These are phyloP conservation scores for Cladosporium velox DNA, from an alignment of 2,329 filamentous ascomycete genomes.

Conservation along the genomic window DNA sequence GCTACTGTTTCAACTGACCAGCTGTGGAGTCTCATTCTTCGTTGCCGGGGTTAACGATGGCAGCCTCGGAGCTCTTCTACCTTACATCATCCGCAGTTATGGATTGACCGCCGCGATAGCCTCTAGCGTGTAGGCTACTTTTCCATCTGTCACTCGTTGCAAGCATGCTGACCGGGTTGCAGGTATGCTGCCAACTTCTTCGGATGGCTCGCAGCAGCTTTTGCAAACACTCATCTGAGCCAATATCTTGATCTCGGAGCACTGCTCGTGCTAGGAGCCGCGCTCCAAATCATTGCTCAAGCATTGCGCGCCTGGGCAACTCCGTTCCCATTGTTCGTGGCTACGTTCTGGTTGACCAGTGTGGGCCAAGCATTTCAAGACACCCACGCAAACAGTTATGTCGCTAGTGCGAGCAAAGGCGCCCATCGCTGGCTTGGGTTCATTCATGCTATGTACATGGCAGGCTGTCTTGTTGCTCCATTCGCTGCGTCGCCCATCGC, in stretches of 20 bases:
- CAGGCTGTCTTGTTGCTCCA: constrained; percentile 23
- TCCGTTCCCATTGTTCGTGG: constrained; percentile 58
- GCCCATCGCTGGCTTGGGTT: constrained; percentile 27
- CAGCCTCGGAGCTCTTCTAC: constrained; percentile 63
- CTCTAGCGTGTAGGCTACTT: constrained; percentile 45
- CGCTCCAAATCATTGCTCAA: constrained; percentile 57
- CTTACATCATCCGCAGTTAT: constrained; percentile 62
- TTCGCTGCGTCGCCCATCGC: constrained; percentile 26
- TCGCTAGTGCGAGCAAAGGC: constrained; percentile 32
- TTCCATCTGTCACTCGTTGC: neutral
- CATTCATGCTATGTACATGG: constrained; percentile 27
- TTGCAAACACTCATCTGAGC: constrained; percentile 57
- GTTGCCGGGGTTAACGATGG: constrained; percentile 67
- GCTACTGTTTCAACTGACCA: constrained; percentile 51
- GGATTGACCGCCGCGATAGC: constrained; percentile 51
- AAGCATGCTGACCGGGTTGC: constrained; percentile 1
- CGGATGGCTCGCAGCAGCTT: constrained; percentile 61
- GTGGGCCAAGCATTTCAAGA: constrained; percentile 66
- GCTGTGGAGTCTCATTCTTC: constrained; percentile 64
- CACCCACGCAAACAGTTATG: constrained; percentile 64
- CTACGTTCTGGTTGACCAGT: constrained; percentile 60
- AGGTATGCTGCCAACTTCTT: constrained; percentile 49
- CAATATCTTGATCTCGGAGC: constrained; percentile 58
- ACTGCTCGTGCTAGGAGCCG: constrained; percentile 59
- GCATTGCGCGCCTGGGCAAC: constrained; percentile 58